Percentiles rank a stretch among this genome's conserved stretches.
These are phyloP conservation scores for Aspergillus texensis DNA, from an alignment of 2,329 filamentous ascomycete genomes.

Conservation along the genomic window DNA sequence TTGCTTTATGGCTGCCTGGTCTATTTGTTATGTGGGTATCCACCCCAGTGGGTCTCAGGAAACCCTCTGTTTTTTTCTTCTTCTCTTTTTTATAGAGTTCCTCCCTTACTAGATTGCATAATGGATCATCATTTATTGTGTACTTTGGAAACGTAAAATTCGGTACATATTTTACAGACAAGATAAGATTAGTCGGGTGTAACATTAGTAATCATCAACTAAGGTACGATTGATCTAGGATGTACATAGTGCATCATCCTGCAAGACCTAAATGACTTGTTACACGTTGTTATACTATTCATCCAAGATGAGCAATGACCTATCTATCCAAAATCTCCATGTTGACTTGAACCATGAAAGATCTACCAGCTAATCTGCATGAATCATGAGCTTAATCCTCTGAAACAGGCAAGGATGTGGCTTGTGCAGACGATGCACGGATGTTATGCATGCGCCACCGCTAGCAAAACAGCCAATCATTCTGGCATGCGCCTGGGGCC, in stretches of 20 bases:
- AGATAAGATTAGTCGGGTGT: neutral
- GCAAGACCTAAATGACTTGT: neutral
- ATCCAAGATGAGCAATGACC: neutral
- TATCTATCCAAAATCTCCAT: neutral
- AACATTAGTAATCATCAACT: neutral
- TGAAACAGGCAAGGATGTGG: neutral
- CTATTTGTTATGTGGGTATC: neutral
- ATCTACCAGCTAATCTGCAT: neutral
- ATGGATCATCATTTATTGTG: neutral
- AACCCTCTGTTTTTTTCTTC: neutral
- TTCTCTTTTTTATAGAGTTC: neutral
- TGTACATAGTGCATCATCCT: neutral
- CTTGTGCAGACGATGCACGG: neutral
- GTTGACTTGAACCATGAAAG: neutral
- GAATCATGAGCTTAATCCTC: neutral
- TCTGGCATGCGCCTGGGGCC: neutral
- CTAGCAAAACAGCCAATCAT: slow-evolving; percentile 8
- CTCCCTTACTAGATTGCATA: neutral
- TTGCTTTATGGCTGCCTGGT: neutral
- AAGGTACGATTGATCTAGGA: neutral
- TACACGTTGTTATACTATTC: neutral
- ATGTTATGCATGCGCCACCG: slow-evolving; percentile 13
- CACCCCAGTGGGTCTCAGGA: neutral
- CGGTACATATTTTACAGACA: neutral
- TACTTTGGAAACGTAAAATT: neutral